Evolutionary conservation across 345 rosid genomes (phyloP).

Genomic region (Melaleuca alternifolia): DNA sequence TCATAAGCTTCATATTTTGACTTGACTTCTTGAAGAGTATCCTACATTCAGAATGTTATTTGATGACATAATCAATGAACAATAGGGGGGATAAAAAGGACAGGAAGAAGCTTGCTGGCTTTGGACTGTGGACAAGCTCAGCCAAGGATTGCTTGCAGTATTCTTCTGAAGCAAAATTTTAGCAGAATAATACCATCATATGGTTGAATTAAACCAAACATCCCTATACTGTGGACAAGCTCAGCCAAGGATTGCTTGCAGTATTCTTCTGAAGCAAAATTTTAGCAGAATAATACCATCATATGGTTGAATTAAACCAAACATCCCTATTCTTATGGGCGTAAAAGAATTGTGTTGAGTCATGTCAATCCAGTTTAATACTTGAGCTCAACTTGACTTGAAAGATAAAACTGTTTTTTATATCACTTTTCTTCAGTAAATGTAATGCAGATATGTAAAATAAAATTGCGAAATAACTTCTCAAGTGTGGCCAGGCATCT

Average conservation of each 20-base stretch:
- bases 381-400: background rate
- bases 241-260: background rate
- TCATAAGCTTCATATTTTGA: conserved; percentile 53
- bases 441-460: background rate
- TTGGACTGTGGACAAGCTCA: background rate
- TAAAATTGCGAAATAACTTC: background rate
- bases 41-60: conserved; percentile 22
- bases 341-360: background rate
- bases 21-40: conserved; percentile 38
- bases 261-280: background rate
- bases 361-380: background rate
- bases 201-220: background rate
- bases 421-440: background rate
- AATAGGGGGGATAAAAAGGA: background rate
- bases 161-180: background rate
- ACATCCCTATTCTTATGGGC: background rate
- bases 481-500: background rate
- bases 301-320: background rate
- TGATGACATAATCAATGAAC: background rate
- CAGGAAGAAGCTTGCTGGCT: background rate
- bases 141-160: background rate
- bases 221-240: background rate
- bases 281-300: background rate
- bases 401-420: background rate
- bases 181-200: background rate